Evolutionary conservation across 202 grass and related monocot genomes (phyloP), one percentile per base, ranked within the genome.

Genomic region (Musa balbisiana): DNA sequence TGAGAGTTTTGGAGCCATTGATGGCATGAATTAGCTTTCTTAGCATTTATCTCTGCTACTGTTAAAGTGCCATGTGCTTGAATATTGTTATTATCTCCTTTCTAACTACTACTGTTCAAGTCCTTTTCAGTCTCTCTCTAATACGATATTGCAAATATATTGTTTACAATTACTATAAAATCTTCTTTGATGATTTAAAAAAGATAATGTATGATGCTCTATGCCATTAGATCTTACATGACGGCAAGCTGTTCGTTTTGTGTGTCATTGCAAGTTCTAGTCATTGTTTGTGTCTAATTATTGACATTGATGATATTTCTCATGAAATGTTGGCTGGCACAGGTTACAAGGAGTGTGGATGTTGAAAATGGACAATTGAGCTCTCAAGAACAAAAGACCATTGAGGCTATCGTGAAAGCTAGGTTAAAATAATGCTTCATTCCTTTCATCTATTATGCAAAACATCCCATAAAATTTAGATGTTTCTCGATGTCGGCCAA

Each of bases 311-410:
- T 43, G 33, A 43, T 43, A 5, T 21, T 52, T 53, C 3, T 17
- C 17, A 13, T 20, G 8, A 65, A 25, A 52, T 77, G 10, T 52
- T 66, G 71, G n/a, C n/a, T 73, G 8, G 9, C 21, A 24, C 78
- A 85, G 83, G 83, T 85, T 67, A 85, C 83, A 49, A 85, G 83
- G 73, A 85, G 83, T 67, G 66, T 85, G 71, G 79, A 85, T 27
- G 78, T 67, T 73, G 79, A 78, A 52, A 13, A 0, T 8, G 78
- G 83, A 55, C 73, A 55, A 62, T 74, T 85, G 17, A 81, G 83
- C 59, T 55, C 83, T 50, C 83, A 85, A 77, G 83, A 85, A 51
- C 78, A 81, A 58, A 81, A 62, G 22, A 85, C 83, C 53, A 58
- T 85, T 73, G 83, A 85, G 33, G 78, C 83, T 51, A 85, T 85